These are phyloP conservation scores for Colletotrichum sp. DNA, from an alignment of 2,329 filamentous ascomycete genomes.

Conservation along the genomic window DNA sequence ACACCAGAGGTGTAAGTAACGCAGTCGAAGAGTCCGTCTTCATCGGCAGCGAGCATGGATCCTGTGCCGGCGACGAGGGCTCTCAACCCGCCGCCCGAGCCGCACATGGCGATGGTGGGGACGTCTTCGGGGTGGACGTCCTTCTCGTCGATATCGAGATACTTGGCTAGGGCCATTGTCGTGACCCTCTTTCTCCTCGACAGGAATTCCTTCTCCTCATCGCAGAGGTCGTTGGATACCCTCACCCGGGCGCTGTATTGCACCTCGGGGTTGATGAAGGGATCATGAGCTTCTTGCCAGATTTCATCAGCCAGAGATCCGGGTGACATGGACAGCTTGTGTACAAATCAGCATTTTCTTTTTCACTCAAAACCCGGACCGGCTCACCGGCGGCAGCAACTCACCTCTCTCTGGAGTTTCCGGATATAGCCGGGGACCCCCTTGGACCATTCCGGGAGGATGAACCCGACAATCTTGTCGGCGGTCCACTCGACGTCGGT, in stretches of 20 bases:
- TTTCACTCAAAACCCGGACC: neutral
- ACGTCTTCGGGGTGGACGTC: slow-evolving; percentile 94
- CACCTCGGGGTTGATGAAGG: slow-evolving; percentile 86
- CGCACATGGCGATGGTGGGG: slow-evolving; percentile 91
- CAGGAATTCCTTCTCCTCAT: slow-evolving; percentile 81
- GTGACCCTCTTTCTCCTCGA: slow-evolving; percentile 71
- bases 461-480: slow-evolving; percentile 68
- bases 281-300: slow-evolving; percentile 89
- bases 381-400: neutral
- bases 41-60: slow-evolving; percentile 82
- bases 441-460: slow-evolving; percentile 85
- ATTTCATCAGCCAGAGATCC: slow-evolving; percentile 92
- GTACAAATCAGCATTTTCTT: neutral
- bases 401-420: slow-evolving; percentile 79
- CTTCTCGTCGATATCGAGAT: slow-evolving; percentile 77
- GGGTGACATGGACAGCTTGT: slow-evolving; percentile 75
- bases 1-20: slow-evolving; percentile 95
- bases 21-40: slow-evolving; percentile 92
- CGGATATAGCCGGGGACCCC: slow-evolving; percentile 76
- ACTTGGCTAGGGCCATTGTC: slow-evolving; percentile 77
- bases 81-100: slow-evolving; percentile 88
- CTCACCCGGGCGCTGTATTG: slow-evolving; percentile 80
- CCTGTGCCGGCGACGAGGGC: slow-evolving; percentile 91
- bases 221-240: slow-evolving; percentile 80
- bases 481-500: slow-evolving; percentile 63